Conservation (phyloP, 306 rosid genomes). For the Crotalaria pallida region DNA sequence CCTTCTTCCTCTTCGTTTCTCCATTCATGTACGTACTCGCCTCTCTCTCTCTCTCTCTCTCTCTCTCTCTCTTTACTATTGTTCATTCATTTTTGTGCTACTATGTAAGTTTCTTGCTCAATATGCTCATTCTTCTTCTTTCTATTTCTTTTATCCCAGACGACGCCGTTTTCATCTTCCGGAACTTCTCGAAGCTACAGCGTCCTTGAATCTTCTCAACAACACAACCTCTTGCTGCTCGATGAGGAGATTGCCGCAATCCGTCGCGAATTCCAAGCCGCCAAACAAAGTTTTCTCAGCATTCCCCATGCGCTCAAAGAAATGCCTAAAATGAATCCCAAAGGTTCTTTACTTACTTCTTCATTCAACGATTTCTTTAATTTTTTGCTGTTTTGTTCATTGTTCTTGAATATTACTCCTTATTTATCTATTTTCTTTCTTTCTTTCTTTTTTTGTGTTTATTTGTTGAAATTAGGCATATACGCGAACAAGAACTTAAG, state of each 20-base stretch:
- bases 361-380: neutral
- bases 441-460: neutral
- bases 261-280: conserved; percentile 59
- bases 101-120: neutral
- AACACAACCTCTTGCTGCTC: neutral
- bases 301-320: conserved; percentile 56
- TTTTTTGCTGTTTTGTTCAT: neutral
- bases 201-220: conserved; percentile 23
- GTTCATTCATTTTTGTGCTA: neutral
- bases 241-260: conserved; percentile 49
- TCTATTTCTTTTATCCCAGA: conserved; percentile 29
- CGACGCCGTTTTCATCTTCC: conserved; percentile 23
- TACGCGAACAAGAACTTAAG: conserved; percentile 84
- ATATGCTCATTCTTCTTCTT: neutral
- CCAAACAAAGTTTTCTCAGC: conserved; percentile 54
- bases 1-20: conserved; percentile 27
- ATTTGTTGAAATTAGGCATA: conserved; percentile 63
- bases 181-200: conserved; percentile 43
- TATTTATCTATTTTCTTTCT: conserved; percentile 5
- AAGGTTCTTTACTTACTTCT: too few relatives aligned
- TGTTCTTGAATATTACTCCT: conserved; percentile 1
- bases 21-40: conserved; percentile 21
- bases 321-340: conserved; percentile 81
- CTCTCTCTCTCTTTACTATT: too few relatives aligned
- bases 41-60: neutral